Evolutionary conservation across 2,329 filamentous ascomycete genomes (phyloP).

Genomic region (Lachnellula willkommii): DNA sequence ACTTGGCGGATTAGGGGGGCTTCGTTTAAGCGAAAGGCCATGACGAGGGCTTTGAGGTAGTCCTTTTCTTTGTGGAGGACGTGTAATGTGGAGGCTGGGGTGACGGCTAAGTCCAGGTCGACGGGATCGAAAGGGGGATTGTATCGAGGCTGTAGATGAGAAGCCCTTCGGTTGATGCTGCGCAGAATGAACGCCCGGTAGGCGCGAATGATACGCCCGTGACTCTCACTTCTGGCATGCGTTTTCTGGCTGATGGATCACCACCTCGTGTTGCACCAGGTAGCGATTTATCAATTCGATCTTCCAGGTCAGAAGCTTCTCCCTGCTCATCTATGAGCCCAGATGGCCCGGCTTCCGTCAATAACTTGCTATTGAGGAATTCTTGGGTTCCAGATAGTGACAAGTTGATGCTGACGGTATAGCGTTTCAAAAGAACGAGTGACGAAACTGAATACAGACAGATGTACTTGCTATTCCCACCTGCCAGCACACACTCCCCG

Average conservation of each 20-base stretch:
- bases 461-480: slow-evolving; percentile 97
- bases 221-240: slow-evolving; percentile 77
- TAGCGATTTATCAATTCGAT: slow-evolving; percentile 70
- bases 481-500: slow-evolving; percentile 82
- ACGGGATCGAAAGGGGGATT: slow-evolving; percentile 88
- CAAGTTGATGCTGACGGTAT: slow-evolving; percentile 91
- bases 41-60: slow-evolving; percentile 87
- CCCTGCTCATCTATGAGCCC: slow-evolving; percentile 83
- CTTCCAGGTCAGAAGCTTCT: slow-evolving; percentile 83
- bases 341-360: slow-evolving; percentile 84
- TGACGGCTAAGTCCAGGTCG: slow-evolving; percentile 90
- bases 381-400: slow-evolving; percentile 94
- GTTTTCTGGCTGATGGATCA: slow-evolving; percentile 74
- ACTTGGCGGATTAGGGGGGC: slow-evolving; percentile 73
- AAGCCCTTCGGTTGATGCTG: slow-evolving; percentile 88
- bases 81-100: slow-evolving; percentile 73
- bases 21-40: slow-evolving; percentile 96
- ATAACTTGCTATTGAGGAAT: slow-evolving; percentile 84
- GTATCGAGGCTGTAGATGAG: slow-evolving; percentile 90
- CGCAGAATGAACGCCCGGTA: slow-evolving; percentile 85
- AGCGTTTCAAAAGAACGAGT: slow-evolving; percentile 88
- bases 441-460: slow-evolving; percentile 94
- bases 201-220: slow-evolving; percentile 82
- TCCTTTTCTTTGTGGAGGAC: slow-evolving; percentile 64
- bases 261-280: slow-evolving; percentile 80